Conservation (phyloP, 2,329 filamentous ascomycete genomes). For the Monosporascus sp. region DNA sequence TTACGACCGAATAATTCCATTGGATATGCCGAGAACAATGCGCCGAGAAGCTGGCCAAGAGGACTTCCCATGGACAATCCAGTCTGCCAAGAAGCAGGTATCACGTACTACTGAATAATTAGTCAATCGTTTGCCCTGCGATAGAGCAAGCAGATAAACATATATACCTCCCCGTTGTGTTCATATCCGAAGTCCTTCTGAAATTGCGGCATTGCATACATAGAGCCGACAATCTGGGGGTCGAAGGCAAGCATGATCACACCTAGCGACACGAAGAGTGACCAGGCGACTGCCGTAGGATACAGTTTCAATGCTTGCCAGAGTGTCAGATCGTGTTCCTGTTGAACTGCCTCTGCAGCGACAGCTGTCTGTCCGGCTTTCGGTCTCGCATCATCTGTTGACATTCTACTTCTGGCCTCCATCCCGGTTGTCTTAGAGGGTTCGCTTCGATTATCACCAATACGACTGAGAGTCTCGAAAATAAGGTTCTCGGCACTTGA, state of each 20-base stretch:
- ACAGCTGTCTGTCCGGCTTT: conserved; percentile 7
- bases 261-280: conserved; percentile 52
- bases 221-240: conserved; percentile 57
- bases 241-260: conserved; percentile 61
- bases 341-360: conserved; percentile 30
- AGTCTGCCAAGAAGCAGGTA: conserved; percentile 39
- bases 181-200: conserved; percentile 27
- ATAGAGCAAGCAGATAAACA: not conserved
- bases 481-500: not conserved
- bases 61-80: conserved; percentile 48
- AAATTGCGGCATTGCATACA: conserved; percentile 40
- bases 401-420: not conserved
- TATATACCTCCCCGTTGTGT: conserved; percentile 24
- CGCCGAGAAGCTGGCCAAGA: conserved; percentile 51
- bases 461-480: not conserved
- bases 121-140: not conserved
- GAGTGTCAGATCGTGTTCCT: conserved; percentile 36
- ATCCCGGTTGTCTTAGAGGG: not conserved
- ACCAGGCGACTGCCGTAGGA: conserved; percentile 47
- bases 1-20: conserved; percentile 41
- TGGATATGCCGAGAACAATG: conserved; percentile 42
- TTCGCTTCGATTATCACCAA: not conserved
- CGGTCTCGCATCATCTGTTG: conserved; percentile 5
- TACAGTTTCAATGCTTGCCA: conserved; percentile 36
- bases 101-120: conserved; percentile 15